Conservation (phyloP, 768 basidiomycete species). For the Boletus pseudo-olivaceus region DNA sequence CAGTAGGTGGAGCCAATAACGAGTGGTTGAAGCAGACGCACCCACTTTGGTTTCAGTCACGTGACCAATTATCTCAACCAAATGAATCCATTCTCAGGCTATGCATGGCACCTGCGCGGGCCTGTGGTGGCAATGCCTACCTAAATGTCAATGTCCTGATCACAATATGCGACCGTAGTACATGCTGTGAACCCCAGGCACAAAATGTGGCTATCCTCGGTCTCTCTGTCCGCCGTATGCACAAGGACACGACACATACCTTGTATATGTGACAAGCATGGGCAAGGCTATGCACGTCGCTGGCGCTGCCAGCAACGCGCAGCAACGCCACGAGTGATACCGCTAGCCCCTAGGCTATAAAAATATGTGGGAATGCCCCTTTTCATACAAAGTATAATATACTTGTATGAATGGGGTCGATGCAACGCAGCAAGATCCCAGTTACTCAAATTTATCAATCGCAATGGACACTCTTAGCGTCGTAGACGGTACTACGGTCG, state of each 20-base stretch:
- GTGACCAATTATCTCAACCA: background rate
- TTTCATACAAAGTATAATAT: too few species aligned
- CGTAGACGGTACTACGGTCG: conserved; percentile 44
- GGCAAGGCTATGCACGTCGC: too few species aligned
- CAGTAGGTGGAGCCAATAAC: background rate
- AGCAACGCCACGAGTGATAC: background rate
- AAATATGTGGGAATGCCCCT: background rate
- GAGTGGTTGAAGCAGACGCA: background rate
- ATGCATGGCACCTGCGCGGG: too few species aligned
- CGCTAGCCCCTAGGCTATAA: too few species aligned
- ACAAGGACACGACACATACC: background rate
- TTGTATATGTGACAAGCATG: background rate
- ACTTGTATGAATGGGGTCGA: too few species aligned
- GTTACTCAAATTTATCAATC: background rate
- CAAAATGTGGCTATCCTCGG: too few species aligned
- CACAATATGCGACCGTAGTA: too few species aligned
- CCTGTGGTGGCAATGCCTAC: too few species aligned
- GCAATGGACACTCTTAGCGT: conserved; percentile 35
- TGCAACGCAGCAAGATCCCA: background rate
- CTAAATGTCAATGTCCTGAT: too few species aligned
- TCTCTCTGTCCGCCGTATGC: too few species aligned
- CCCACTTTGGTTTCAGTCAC: background rate
- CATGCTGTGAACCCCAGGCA: background rate
- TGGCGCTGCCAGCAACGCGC: background rate
- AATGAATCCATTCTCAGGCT: too few species aligned